Conservation (phyloP, 495 filamentous ascomycete species). For the Neurospora sp. region DNA sequence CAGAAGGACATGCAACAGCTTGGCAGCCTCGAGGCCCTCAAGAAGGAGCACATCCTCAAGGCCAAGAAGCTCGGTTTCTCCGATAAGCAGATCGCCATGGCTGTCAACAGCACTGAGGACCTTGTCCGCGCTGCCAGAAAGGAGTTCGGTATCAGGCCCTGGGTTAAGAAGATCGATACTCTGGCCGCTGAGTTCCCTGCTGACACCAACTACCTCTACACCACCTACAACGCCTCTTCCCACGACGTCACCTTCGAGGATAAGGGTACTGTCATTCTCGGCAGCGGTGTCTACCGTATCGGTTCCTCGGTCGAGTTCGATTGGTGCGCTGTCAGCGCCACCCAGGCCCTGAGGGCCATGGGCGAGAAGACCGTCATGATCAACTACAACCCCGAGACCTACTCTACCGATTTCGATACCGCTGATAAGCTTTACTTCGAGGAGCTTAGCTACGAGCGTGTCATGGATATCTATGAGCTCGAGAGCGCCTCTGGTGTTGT, state of each 20-base stretch:
- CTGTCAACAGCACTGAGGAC: slow-evolving; percentile 79
- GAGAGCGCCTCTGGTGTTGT: slow-evolving; percentile 82
- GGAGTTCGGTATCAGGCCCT: slow-evolving; percentile 76
- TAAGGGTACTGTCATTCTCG: slow-evolving; percentile 80
- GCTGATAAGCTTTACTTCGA: slow-evolving; percentile 97
- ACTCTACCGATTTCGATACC: slow-evolving; percentile 80
- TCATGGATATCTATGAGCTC: slow-evolving; percentile 97
- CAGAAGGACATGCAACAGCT: slow-evolving; percentile 78
- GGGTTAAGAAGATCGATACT: slow-evolving; percentile 97
- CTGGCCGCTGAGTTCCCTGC: slow-evolving; percentile 97
- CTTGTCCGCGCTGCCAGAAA: slow-evolving; percentile 77
- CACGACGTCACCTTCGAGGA: slow-evolving; percentile 96
- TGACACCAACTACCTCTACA: slow-evolving; percentile 94
- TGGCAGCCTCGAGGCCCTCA: slow-evolving; percentile 75
- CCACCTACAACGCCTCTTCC: slow-evolving; percentile 92
- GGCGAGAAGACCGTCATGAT: slow-evolving; percentile 99
- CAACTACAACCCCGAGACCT: slow-evolving; percentile 91
- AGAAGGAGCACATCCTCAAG: slow-evolving; percentile 75
- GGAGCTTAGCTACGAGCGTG: slow-evolving; percentile 91
- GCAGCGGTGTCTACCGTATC: slow-evolving; percentile 92
- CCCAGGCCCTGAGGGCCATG: slow-evolving; percentile 73
- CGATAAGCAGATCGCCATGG: slow-evolving; percentile 83
- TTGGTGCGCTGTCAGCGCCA: slow-evolving; percentile 96
- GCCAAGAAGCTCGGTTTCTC: slow-evolving; percentile 98
- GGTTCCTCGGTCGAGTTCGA: slow-evolving; percentile 97